Evolutionary conservation across 768 basidiomycete species (phyloP).

Genomic region (Tremella mesenterica): DNA sequence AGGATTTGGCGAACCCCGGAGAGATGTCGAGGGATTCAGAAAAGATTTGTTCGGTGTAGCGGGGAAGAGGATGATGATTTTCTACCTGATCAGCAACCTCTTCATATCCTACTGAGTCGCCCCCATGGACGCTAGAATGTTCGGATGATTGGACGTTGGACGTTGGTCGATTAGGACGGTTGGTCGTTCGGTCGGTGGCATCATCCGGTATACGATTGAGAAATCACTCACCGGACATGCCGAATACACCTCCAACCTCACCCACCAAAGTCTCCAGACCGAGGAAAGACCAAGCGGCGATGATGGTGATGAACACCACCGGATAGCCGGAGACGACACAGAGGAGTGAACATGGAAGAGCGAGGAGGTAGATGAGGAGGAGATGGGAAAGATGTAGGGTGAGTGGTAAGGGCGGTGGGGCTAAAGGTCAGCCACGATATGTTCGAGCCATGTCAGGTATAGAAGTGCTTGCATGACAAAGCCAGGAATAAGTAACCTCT

Average conservation of each 20-base stretch:
- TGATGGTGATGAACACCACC: conserved; percentile 26
- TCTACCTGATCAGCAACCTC: conserved; percentile 21
- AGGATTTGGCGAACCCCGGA: conserved; percentile 22
- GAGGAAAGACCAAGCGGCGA: conserved; percentile 41
- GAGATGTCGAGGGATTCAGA: conserved; percentile 13
- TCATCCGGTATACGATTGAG: too few relatives aligned
- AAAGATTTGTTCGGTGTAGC: conserved; percentile 28
- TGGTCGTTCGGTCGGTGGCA: too few relatives aligned
- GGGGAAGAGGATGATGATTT: conserved; percentile 36
- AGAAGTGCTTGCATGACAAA: too few relatives aligned
- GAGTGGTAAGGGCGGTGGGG: conserved; percentile 40
- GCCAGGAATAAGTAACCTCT: too few relatives aligned
- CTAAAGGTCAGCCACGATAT: conserved; percentile 8
- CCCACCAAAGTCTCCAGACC: conserved; percentile 41
- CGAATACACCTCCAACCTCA: conserved; percentile 43
- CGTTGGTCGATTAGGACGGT: too few relatives aligned
- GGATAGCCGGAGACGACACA: conserved; percentile 29
- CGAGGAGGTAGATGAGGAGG: conserved; percentile 38
- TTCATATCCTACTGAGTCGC: too few relatives aligned
- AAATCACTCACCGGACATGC: conserved; percentile 31
- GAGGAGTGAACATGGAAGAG: conserved; percentile 36
- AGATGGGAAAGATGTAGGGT: conserved; percentile 40
- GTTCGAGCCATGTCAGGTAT: too few relatives aligned
- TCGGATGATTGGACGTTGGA: too few relatives aligned
- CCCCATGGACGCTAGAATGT: too few relatives aligned